Base-by-base conservation (phyloP, 108 stramenopile genomes). In the Thalassiosira profunda region DNA sequence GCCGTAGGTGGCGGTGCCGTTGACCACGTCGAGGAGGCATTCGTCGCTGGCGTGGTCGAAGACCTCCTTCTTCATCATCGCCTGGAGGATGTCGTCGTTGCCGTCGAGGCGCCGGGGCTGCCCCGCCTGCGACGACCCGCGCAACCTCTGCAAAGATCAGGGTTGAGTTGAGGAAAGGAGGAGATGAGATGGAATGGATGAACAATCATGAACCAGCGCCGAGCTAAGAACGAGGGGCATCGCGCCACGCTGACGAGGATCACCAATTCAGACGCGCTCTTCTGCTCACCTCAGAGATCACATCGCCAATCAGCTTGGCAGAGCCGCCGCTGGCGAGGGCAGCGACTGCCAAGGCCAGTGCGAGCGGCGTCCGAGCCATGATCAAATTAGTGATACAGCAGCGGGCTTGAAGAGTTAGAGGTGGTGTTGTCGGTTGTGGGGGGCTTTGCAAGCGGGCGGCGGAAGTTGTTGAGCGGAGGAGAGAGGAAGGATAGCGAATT, bases 41-140 rank as follows among this genome's bases (percentile, higher is more conserved):
- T 74, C 68, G 51, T 80, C 79, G 28, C 26, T 55, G n/a, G 45
- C 47, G 1, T 29, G 20, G 30, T 70, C 42, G 33, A 75, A 80
- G 21, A 45, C 11, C 5, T 80, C 79, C 51, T 63, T 80, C 7
- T 53, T 52, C 3, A 79, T 69, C 77, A 79, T 79, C 15, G 37
- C 23, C 40, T 71, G 46, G 17, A 80, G 51, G 35, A 74, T 74
- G 0, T 57, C 74, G 36, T 55, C 59, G 56, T 80, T 75, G 21
- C 14, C 24, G 66, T 45, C 15, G 29, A 46, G 29, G n/a, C 18
- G 26, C 17, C 52, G 58, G 34, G 34, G 37, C 24, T 46, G 17
- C 49, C 58, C 31, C 8, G 38, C 43, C 23, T 51, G 38, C 12
- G 34, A 24, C 37, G 28, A 62, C 67, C 3, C 76, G 61, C 37